These are phyloP conservation scores for Fraxinus sp. DNA, from an alignment of 305 asterid species.

Conservation along the genomic window DNA sequence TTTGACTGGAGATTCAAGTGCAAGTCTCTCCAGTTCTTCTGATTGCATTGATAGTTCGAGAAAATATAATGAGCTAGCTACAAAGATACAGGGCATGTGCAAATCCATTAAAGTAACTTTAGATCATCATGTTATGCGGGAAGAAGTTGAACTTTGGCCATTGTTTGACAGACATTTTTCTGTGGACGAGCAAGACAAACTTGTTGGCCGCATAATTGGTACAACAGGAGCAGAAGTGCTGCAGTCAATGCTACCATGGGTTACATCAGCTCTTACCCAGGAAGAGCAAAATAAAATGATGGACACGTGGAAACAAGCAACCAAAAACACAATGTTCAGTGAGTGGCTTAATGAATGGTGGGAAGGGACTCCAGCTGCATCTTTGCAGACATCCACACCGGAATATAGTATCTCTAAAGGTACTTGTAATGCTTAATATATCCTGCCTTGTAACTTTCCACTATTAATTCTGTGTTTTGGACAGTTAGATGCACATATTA, in stretches of 20 bases:
- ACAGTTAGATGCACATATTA: conserved; percentile 12
- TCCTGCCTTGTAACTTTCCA: conserved; percentile 5
- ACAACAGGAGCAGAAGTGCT: conserved; percentile 98
- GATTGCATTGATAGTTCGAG: conserved; percentile 39
- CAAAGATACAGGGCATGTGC: conserved; percentile 95
- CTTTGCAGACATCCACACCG: conserved; percentile 50
- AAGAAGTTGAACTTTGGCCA: conserved; percentile 98
- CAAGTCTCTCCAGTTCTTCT: conserved; percentile 32
- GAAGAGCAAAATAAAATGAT: conserved; percentile 96
- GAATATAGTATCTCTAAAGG: conserved; percentile 57
- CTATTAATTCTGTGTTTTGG: background rate
- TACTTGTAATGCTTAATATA: conserved; percentile 27
- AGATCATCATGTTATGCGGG: conserved; percentile 92
- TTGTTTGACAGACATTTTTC: conserved; percentile 90
- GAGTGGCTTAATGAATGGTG: conserved; percentile 99
- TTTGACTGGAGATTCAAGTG: conserved; percentile 34
- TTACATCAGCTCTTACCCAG: conserved; percentile 91
- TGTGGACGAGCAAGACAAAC: conserved; percentile 86
- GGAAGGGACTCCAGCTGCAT: conserved; percentile 61
- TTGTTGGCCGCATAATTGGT: conserved; percentile 93
- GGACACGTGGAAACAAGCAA: conserved; percentile 92
- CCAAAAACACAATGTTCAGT: conserved; percentile 94
- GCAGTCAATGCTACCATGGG: conserved; percentile 98
- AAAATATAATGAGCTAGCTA: conserved; percentile 77
- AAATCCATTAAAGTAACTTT: conserved; percentile 93